phyloP scores from a whole-genome alignment of 2,329 filamentous ascomycete species.

The Colletotrichum somersetense region DNA sequence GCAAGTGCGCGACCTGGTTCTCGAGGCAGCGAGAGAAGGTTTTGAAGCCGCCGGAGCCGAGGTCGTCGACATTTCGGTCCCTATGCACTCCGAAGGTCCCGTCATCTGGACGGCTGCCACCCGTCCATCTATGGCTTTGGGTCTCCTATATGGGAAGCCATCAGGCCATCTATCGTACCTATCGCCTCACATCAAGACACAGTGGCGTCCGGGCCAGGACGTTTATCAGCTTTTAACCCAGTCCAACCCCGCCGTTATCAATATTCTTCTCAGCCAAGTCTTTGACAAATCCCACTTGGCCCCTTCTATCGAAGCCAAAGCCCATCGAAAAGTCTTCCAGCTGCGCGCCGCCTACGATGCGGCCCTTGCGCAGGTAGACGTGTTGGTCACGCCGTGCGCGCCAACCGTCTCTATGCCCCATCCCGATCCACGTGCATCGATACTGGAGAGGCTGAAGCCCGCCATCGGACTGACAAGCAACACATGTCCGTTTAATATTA shows the following conservation, averaged over 20 bases:
- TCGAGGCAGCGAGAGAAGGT: constrained; percentile 50
- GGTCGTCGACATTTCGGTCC: constrained; percentile 60
- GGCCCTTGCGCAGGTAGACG: constrained; percentile 58
- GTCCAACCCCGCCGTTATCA: constrained; percentile 59
- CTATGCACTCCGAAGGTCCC: constrained; percentile 60
- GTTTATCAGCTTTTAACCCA: constrained; percentile 48
- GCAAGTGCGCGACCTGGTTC: constrained; percentile 54
- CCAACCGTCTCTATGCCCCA: constrained; percentile 59
- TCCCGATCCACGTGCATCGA: constrained; percentile 49
- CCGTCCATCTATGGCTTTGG: constrained; percentile 55
- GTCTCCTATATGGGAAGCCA: constrained; percentile 49
- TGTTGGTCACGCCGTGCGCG: constrained; percentile 62
- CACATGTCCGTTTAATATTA: constrained; percentile 62
- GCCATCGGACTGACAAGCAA: constrained; percentile 60
- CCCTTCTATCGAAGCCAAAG: constrained; percentile 56
- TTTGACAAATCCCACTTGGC: constrained; percentile 42
- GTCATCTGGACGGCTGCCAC: constrained; percentile 52
- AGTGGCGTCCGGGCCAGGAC: constrained; percentile 48
- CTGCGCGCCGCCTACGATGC: constrained; percentile 62
- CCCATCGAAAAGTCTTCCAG: constrained; percentile 59
- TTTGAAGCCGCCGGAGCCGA: constrained; percentile 57
- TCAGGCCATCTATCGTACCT: constrained; percentile 4
- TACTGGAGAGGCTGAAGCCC: constrained; percentile 56
- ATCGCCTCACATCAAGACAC: constrained; percentile 5
- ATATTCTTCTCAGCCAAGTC: constrained; percentile 50